Evolutionary conservation across 306 rosid genomes (phyloP).

Genomic region (Begonia fuchsioides): DNA sequence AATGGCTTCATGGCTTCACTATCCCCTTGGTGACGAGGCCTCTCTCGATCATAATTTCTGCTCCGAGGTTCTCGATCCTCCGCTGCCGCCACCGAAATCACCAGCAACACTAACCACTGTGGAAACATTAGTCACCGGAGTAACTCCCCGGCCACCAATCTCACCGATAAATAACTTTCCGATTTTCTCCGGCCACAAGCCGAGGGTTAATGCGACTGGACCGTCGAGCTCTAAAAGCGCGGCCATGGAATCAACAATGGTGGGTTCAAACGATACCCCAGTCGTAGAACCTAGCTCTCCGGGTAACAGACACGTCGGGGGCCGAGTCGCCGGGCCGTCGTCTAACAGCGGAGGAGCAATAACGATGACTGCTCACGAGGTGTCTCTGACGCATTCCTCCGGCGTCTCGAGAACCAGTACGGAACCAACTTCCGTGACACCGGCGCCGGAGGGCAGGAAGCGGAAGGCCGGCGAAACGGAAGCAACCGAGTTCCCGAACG

Average conservation of each 20-base stretch:
- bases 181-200: slow-evolving; percentile 20
- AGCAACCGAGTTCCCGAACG: slow-evolving; percentile 34
- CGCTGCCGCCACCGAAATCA: slow-evolving; percentile 11
- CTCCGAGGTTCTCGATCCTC: slow-evolving; percentile 28
- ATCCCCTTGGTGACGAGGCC: slow-evolving; percentile 44
- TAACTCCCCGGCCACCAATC: slow-evolving; percentile 24
- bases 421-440: slow-evolving; percentile 20
- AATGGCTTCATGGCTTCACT: slow-evolving; percentile 60
- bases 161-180: slow-evolving; percentile 26
- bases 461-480: slow-evolving; percentile 39
- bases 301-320: slow-evolving; percentile 4
- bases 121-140: too few relatives aligned
- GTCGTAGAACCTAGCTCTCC: slow-evolving; percentile 8
- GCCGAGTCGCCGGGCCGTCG: slow-evolving; percentile 13
- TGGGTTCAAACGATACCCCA: slow-evolving; percentile 42
- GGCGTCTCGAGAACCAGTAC: slow-evolving; percentile 30
- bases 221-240: slow-evolving; percentile 23
- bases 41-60: slow-evolving; percentile 31
- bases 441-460: slow-evolving; percentile 33
- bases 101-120: neutral
- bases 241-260: slow-evolving; percentile 28
- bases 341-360: slow-evolving; percentile 5
- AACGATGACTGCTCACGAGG: slow-evolving; percentile 24
- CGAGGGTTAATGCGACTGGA: slow-evolving; percentile 15
- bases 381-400: slow-evolving; percentile 35